Conservation (phyloP, 2,329 filamentous ascomycete genomes). For the Exophiala phaeomuriformis region DNA sequence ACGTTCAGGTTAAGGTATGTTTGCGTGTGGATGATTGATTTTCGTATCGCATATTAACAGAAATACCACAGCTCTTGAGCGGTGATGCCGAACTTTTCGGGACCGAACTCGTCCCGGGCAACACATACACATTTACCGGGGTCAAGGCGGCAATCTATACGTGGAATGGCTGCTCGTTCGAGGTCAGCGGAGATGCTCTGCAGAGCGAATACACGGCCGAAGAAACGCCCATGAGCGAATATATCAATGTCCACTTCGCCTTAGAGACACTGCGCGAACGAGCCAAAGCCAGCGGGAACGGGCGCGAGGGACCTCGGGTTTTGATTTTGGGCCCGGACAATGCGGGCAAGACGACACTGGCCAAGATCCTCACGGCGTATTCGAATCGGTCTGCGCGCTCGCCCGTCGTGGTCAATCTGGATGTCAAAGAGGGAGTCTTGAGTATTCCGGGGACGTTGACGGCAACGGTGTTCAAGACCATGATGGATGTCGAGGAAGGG, state of each 20-base stretch:
- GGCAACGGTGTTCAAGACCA: conserved; percentile 75
- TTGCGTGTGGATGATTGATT: neutral
- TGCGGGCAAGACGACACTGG: conserved; percentile 75
- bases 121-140: conserved; percentile 72
- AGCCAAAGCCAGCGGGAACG: conserved; percentile 43
- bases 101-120: conserved; percentile 77
- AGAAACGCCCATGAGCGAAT: conserved; percentile 72
- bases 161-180: conserved; percentile 81
- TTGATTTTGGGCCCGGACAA: conserved; percentile 72
- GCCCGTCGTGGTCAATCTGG: conserved; percentile 75
- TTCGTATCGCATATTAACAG: neutral
- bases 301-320: conserved; percentile 64
- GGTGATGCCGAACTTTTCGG: conserved; percentile 92
- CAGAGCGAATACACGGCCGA: conserved; percentile 63
- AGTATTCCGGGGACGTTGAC: conserved; percentile 74
- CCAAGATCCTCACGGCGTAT: conserved; percentile 70
- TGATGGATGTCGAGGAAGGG: conserved; percentile 80
- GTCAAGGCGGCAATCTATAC: conserved; percentile 84
- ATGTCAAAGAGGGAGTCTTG: conserved; percentile 72
- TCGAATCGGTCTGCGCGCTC: conserved; percentile 66
- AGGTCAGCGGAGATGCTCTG: conserved; percentile 59
- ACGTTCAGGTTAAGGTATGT: conserved; percentile 48
- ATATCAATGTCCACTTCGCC: conserved; percentile 81
- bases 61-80: conserved; percentile 51
- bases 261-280: conserved; percentile 65